phyloP scores from a whole-genome alignment of 495 filamentous ascomycete species.

The Penicillium dipodomyicola region DNA sequence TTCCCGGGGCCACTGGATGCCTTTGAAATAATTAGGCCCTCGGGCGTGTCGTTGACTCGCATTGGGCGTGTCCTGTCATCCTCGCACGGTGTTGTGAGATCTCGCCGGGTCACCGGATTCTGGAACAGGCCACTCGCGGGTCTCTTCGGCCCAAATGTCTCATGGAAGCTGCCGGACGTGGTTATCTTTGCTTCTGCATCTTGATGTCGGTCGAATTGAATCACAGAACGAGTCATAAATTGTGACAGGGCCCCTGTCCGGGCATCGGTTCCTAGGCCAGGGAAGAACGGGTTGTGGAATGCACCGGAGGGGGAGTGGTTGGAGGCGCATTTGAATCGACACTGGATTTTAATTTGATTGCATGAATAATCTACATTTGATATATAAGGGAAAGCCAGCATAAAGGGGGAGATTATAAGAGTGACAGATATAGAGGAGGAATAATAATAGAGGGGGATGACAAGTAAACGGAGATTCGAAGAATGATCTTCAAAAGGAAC shows the following conservation, averaged over 20 bases:
- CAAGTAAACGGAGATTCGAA: background rate
- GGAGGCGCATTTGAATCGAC: constrained; percentile 10
- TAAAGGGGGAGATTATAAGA: background rate
- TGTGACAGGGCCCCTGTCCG: constrained; percentile 25
- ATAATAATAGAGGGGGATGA: background rate
- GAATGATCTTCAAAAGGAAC: background rate
- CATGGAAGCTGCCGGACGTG: constrained; percentile 32
- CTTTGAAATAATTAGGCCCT: constrained; percentile 16
- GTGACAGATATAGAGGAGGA: background rate
- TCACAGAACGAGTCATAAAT: constrained; percentile 20
- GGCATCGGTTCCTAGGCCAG: constrained; percentile 25
- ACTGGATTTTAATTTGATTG: constrained; percentile 4
- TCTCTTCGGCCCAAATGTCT: constrained; percentile 30
- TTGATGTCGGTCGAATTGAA: constrained; percentile 25
- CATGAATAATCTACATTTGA: background rate
- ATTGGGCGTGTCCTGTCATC: constrained; percentile 27
- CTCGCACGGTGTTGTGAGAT: constrained; percentile 32
- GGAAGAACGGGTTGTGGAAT: constrained; percentile 26
- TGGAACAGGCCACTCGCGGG: constrained; percentile 31
- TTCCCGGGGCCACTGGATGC: constrained; percentile 20
- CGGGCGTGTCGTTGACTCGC: constrained; percentile 15
- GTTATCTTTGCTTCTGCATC: constrained; percentile 25
- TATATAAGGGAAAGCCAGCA: background rate
- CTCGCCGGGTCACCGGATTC: constrained; percentile 37
- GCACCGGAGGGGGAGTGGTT: constrained; percentile 28